Conservation (phyloP, 345 rosid genomes). For the Eucalyptus polybractea region DNA sequence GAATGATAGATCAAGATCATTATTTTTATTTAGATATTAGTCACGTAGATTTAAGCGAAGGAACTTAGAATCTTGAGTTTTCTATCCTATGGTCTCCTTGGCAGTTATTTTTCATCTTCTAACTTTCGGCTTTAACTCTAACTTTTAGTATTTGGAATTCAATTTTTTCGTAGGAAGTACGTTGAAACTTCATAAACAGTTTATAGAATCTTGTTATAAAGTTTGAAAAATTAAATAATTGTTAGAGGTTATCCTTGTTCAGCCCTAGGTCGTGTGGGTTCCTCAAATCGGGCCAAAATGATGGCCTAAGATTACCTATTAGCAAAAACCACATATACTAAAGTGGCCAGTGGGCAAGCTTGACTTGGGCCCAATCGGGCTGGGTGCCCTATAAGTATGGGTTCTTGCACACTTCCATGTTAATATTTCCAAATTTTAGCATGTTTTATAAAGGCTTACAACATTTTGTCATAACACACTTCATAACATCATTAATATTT, state of each 20-base stretch:
- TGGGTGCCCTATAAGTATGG: not conserved
- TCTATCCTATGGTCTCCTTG: not conserved
- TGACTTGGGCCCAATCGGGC: not conserved
- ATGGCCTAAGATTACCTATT: not conserved
- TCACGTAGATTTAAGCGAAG: no score
- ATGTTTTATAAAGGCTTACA: not conserved
- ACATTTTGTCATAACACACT: not conserved
- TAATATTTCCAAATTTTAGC: not conserved
- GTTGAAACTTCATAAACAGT: not conserved
- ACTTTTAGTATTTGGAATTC: not conserved
- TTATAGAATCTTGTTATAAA: not conserved
- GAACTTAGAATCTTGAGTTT: not conserved
- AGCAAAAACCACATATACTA: not conserved
- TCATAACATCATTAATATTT: not conserved
- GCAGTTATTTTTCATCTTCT: not conserved
- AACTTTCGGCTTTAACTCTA: not conserved
- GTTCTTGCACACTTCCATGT: not conserved
- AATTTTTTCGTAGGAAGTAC: not conserved
- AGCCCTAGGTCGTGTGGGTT: not conserved
- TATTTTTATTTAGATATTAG: not conserved
- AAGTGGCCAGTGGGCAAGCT: not conserved
- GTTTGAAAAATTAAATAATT: not conserved
- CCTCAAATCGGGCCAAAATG: not conserved
- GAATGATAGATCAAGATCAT: no score
- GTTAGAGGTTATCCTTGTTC: not conserved